Evolutionary conservation across 345 rosid genomes (phyloP).

Genomic region (Lepidium africanum): DNA sequence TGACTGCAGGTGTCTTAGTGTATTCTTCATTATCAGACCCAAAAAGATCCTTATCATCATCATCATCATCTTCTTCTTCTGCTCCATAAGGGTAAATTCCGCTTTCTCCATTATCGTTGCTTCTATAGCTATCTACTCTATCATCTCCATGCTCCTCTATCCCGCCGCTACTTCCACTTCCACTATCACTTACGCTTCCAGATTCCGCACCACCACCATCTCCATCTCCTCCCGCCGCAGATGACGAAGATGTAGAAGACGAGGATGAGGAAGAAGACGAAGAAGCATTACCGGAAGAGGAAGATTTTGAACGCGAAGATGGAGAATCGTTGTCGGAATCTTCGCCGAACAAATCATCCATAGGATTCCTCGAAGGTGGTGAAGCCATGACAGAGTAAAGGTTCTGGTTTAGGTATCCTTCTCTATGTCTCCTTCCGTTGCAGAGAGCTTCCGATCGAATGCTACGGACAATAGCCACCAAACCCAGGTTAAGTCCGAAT

Average conservation of each 20-base stretch:
- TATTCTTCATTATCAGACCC: slow-evolving; percentile 89
- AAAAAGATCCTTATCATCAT: slow-evolving; percentile 59
- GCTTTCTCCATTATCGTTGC: slow-evolving; percentile 12
- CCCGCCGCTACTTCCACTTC: slow-evolving; percentile 31
- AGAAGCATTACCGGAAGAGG: slow-evolving; percentile 40
- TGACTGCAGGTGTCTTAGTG: slow-evolving; percentile 60
- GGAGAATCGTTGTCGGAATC: slow-evolving; percentile 32
- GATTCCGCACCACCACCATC: slow-evolving; percentile 34
- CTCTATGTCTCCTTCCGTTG: not conserved
- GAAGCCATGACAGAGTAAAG: not conserved
- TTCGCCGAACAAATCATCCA: slow-evolving; percentile 43
- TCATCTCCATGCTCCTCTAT: slow-evolving; percentile 44
- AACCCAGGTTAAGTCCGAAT: not conserved
- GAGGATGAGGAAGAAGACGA: slow-evolving; percentile 48
- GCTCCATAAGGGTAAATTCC: slow-evolving; percentile 14
- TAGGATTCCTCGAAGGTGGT: slow-evolving; percentile 11
- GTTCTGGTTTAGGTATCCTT: slow-evolving; percentile 1
- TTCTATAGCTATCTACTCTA: slow-evolving; percentile 22
- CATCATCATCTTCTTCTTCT: slow-evolving; percentile 41
- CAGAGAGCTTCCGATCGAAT: slow-evolving; percentile 17
- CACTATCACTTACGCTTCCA: slow-evolving; percentile 44
- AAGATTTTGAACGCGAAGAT: slow-evolving; percentile 41
- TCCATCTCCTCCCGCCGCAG: slow-evolving; percentile 17
- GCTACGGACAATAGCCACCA: not conserved
- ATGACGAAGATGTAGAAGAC: slow-evolving; percentile 33